Evolutionary conservation across 2,329 filamentous ascomycete genomes (phyloP), one percentile per base, ranked within the genome.

Genomic region (Ascochyta clinopodiicola): DNA sequence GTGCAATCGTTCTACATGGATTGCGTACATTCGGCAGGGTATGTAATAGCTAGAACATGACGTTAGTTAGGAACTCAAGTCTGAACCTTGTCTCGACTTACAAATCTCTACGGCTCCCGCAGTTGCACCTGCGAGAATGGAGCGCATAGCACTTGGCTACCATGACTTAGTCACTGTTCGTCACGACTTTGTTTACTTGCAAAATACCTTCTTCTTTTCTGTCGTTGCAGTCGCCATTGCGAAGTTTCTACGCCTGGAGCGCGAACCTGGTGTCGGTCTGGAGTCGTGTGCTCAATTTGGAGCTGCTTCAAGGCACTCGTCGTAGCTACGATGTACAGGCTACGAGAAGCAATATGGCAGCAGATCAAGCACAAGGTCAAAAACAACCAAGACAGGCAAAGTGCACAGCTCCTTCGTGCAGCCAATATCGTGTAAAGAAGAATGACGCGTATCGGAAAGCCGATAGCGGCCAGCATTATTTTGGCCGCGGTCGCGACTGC

Each of bases 31-130:
- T 97, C 93, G 70, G 92, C 92, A 52, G 93, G 93, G 77, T 96
- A 97, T 61, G 93, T 96, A 68, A 96, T 96, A 59, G 92, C 86
- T 88, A 32, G 6, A 35, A n/a, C 44, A 43, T 24, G 36, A 5
- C 22, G 59, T 75, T 51, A 74, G 71, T 45, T 24, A 29, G 17
- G n/a, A 37, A 7, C 29, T 9, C 2, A 15, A 5, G 27, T 6
- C 5, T 25, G n/a, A 8, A 7, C 2, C 19, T 38, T 2, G 3
- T 6, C 12, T 44, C 35, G 1, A 51, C 52, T 66, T 81, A 93
- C 90, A 87, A 75, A 98, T 98, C 79, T 99, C 94, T 63, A 98
- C 85, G 50, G 93, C 95, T 70, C 95, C 95, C 50, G 94, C 95
- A n/a, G 90, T 90, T 52, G 92, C 91, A 61, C 95, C 95, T 51